A percentile compares a stretch with the other conserved stretches of the same genome.
phyloP scores from a whole-genome alignment of 805 yeast species.

The Wickerhamiella alocasiicola region DNA sequence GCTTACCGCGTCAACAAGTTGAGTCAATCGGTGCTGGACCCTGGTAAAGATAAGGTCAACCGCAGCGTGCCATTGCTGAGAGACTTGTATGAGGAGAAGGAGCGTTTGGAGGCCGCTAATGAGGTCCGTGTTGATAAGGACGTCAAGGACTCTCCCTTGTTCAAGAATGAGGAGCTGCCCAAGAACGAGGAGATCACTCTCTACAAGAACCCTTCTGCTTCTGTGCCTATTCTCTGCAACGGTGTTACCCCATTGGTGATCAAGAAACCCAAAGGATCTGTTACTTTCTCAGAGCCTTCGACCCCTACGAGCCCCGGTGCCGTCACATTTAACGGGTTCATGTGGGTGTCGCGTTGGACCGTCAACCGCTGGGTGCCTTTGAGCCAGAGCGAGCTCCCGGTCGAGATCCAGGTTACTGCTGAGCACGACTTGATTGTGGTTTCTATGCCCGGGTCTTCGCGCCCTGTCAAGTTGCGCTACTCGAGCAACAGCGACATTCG shows the following conservation, averaged over 20 bases:
- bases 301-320: conserved; percentile 2
- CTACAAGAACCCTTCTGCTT: conserved; percentile 2
- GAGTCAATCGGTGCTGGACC: conserved; percentile 10
- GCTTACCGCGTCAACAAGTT: conserved; percentile 1
- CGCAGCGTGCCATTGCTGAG: conserved; percentile 13
- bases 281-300: conserved; percentile 8
- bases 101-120: neutral
- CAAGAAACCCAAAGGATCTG: conserved; percentile 3
- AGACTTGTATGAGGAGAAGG: conserved; percentile 11
- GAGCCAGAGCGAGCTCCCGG: conserved; percentile 20
- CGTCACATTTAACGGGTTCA: conserved; percentile 14
- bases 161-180: neutral
- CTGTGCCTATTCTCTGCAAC: conserved; percentile 2
- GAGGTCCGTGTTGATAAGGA: too few relatives aligned
- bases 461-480: conserved; percentile 11
- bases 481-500: conserved; percentile 17
- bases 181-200: neutral
- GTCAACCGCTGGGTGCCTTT: conserved; percentile 20
- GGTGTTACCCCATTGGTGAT: conserved; percentile 2
- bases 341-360: conserved; percentile 23
- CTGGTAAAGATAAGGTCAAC: conserved; percentile 11
- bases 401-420: conserved; percentile 15
- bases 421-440: conserved; percentile 8
- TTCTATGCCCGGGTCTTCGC: conserved; percentile 8
- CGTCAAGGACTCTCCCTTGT: neutral